Base-by-base conservation (phyloP, 768 basidiomycete genomes). In the Mycena albidolilacea region DNA sequence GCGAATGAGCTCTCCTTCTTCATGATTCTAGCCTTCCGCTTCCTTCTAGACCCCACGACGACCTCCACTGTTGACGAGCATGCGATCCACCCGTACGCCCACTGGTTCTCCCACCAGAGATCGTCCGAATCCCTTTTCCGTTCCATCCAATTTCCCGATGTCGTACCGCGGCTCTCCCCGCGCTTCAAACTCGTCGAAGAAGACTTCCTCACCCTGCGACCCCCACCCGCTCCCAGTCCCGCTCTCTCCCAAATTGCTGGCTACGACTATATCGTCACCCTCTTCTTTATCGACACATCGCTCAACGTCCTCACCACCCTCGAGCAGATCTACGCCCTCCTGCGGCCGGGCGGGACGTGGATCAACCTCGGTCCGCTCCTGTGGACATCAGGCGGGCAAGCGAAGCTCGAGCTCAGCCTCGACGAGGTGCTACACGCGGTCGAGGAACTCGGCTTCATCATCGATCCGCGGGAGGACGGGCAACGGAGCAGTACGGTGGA, bases 61-160 rank as follows among this genome's bases (percentile, higher is more conserved):
- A 90, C 90, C 0, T 79, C 81, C 1, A 46, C 67, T 8, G 59
- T 78, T 1, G 78, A 89, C 61, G 84, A 91, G 77, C 91, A 92
- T 78, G 79, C 76, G 10, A 68, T 93, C 7, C 86, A 87, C 54
- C 93, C 93, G 0, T 93, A 89, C 76, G 84, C 90, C 0, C 88
- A 92, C 75, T 91, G 90, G 88, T 92, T 91, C 80, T 93, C 92
- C 19, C 92, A 94, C 78, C 91, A 92, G 75, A 85, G 87, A 14
- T 83, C 83, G 35, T 84, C 83, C 15, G 83, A 83, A 15, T 79
- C 85, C 12, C 78, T 90, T 3, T 90, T 92, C 77, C 89, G 91
- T 19, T 41, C 78, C 5, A 82, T 92, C 63, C 71, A 78, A 0
- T 91, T 93, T 75, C 93, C 93, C 0, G 92, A 94, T 77, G 86